These are phyloP conservation scores for Magnaporthales sp. DNA, from an alignment of 2,329 filamentous ascomycete species.

Conservation along the genomic window DNA sequence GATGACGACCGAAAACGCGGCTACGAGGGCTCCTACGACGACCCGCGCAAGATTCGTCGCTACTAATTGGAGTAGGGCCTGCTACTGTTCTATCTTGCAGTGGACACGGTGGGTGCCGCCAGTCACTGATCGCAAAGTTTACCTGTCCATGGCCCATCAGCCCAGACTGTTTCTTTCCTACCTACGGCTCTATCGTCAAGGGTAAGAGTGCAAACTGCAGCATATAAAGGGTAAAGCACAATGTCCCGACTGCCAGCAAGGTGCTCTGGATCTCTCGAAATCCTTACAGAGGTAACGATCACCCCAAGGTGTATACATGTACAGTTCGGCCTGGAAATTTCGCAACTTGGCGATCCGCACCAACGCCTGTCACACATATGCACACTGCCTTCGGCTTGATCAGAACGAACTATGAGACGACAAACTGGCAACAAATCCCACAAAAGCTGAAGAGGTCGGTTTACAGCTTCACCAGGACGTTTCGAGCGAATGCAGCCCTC, in stretches of 20 bases:
- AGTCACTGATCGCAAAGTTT: conserved; percentile 13
- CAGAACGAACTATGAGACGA: background rate
- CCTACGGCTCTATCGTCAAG: conserved; percentile 7
- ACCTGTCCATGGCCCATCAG: background rate
- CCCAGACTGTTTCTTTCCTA: conserved; percentile 9
- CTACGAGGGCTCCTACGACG: conserved; percentile 76
- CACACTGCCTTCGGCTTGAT: background rate
- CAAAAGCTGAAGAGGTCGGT: background rate
- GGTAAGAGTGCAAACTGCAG: conserved; percentile 9
- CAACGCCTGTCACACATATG: background rate
- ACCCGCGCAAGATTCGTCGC: conserved; percentile 58
- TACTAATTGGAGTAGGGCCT: conserved; percentile 38
- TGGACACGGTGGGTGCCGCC: conserved; percentile 35
- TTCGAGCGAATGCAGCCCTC: background rate
- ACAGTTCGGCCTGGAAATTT: background rate
- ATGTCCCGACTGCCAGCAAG: background rate
- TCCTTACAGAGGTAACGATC: background rate
- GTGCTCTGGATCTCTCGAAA: background rate
- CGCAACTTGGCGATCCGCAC: background rate
- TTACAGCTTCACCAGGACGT: background rate
- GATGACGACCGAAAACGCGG: conserved; percentile 55
- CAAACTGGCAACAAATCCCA: background rate
- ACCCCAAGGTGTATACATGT: background rate
- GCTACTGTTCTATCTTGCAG: conserved; percentile 20
- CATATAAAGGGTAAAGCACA: background rate